Evolutionary conservation across 352 stramenopile genomes (phyloP).

Genomic region (Phytopythium vexans): DNA sequence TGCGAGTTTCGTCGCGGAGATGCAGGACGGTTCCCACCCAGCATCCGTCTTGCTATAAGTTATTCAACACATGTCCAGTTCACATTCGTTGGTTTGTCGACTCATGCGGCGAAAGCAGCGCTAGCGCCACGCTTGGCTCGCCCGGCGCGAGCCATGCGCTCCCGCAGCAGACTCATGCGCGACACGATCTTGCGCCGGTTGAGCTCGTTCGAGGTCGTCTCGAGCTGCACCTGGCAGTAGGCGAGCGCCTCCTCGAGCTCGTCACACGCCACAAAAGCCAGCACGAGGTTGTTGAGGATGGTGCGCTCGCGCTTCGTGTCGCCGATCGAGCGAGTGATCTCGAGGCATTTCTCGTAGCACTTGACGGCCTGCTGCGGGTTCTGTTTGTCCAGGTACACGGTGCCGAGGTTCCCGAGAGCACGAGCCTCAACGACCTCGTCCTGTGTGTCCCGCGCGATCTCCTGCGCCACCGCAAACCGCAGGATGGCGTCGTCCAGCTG

Average conservation of each 20-base stretch:
- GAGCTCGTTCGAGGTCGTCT: conserved; percentile 62
- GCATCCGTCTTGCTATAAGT: conserved; percentile 4
- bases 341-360: conserved; percentile 77
- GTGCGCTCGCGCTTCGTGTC: conserved; percentile 77
- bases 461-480: conserved; percentile 62
- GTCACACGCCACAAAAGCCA: conserved; percentile 63
- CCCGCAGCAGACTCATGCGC: conserved; percentile 68
- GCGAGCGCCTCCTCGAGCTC: conserved; percentile 51
- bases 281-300: conserved; percentile 83
- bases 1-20: conserved; percentile 3
- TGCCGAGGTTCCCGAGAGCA: conserved; percentile 74
- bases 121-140: background rate
- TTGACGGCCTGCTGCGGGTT: conserved; percentile 62
- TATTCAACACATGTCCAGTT: background rate
- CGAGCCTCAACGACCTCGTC: conserved; percentile 69
- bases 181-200: conserved; percentile 78
- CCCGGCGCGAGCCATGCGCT: conserved; percentile 23
- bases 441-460: conserved; percentile 36
- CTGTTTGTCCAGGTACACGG: conserved; percentile 71
- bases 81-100: no score
- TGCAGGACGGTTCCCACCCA: background rate
- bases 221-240: conserved; percentile 68
- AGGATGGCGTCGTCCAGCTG: conserved; percentile 55
- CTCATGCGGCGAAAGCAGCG: conserved; percentile 1
- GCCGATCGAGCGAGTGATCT: conserved; percentile 66